phyloP scores from a whole-genome alignment of 2,329 filamentous ascomycete genomes.

The Leptographium radiaticola region DNA sequence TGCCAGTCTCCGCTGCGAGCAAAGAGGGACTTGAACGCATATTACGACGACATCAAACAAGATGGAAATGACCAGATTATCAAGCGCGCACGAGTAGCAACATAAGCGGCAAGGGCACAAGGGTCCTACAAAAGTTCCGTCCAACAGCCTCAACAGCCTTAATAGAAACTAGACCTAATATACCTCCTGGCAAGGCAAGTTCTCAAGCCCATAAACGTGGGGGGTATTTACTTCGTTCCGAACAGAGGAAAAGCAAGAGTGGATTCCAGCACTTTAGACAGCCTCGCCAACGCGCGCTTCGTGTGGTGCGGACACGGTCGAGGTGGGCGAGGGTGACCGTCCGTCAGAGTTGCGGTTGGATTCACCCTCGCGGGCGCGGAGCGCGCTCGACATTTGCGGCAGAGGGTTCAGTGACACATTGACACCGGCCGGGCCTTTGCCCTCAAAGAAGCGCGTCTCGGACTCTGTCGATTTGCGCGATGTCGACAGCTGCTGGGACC shows the following conservation, averaged over 20 bases:
- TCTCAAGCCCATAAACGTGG: no score
- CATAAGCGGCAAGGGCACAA: neutral
- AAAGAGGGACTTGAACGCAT: neutral
- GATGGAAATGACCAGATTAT: neutral
- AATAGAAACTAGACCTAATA: no score
- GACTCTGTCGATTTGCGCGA: slow-evolving; percentile 1
- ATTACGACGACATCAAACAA: neutral
- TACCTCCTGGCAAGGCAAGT: no score
- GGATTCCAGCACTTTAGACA: neutral
- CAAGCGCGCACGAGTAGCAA: neutral
- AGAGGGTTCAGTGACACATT: neutral
- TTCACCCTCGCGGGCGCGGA: neutral
- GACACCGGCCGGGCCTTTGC: neutral
- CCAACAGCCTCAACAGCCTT: no score
- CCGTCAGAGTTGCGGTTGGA: neutral
- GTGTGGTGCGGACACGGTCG: neutral
- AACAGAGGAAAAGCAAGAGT: neutral
- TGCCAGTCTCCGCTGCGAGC: neutral
- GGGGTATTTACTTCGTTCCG: neutral
- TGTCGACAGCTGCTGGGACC: neutral
- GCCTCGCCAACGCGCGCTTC: neutral
- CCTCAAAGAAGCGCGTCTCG: neutral
- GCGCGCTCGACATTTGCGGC: neutral
- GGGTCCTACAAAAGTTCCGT: no score
- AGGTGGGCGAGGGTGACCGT: neutral